Percentiles rank a stretch among this genome's conserved stretches.
Conservation (phyloP, 2,329 filamentous ascomycete species). For the Talaromyces sp. region DNA sequence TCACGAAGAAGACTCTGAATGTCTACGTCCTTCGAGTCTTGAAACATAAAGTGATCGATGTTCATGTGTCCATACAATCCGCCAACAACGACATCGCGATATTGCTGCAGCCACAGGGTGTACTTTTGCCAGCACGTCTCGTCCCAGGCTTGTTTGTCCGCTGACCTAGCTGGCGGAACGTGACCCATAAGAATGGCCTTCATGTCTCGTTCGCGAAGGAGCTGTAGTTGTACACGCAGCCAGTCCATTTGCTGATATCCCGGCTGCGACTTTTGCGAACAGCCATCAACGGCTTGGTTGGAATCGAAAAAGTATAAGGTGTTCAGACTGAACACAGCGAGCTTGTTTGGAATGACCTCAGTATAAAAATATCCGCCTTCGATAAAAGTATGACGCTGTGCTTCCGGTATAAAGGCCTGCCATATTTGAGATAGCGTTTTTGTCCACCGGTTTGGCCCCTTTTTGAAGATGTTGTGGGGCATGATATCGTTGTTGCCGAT, state of each 20-base stretch:
- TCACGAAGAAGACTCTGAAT: slow-evolving; percentile 44
- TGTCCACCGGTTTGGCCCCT: slow-evolving; percentile 85
- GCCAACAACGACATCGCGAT: slow-evolving; percentile 80
- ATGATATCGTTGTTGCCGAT: slow-evolving; percentile 98
- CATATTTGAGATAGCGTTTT: slow-evolving; percentile 74
- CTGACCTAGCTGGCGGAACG: slow-evolving; percentile 83
- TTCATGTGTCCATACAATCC: slow-evolving; percentile 95
- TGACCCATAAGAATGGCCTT: slow-evolving; percentile 94
- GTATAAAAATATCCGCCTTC: slow-evolving; percentile 93
- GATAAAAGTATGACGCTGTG: slow-evolving; percentile 84
- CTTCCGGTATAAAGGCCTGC: slow-evolving; percentile 84
- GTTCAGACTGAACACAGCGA: slow-evolving; percentile 92
- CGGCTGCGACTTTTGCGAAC: slow-evolving; percentile 71
- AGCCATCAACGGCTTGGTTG: slow-evolving; percentile 92
- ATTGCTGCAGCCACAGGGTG: slow-evolving; percentile 83
- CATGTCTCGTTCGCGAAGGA: slow-evolving; percentile 77
- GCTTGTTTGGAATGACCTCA: slow-evolving; percentile 80
- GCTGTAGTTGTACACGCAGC: slow-evolving; percentile 82
- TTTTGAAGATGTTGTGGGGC: slow-evolving; percentile 87
- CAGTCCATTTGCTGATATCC: slow-evolving; percentile 96
- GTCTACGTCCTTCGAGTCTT: slow-evolving; percentile 76
- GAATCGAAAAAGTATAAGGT: slow-evolving; percentile 94
- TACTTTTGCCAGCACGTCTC: slow-evolving; percentile 99
- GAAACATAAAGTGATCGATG: slow-evolving; percentile 91
- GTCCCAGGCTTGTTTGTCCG: slow-evolving; percentile 85